Base-by-base conservation (phyloP, 306 rosid genomes). In the Acacia melanoxylon region DNA sequence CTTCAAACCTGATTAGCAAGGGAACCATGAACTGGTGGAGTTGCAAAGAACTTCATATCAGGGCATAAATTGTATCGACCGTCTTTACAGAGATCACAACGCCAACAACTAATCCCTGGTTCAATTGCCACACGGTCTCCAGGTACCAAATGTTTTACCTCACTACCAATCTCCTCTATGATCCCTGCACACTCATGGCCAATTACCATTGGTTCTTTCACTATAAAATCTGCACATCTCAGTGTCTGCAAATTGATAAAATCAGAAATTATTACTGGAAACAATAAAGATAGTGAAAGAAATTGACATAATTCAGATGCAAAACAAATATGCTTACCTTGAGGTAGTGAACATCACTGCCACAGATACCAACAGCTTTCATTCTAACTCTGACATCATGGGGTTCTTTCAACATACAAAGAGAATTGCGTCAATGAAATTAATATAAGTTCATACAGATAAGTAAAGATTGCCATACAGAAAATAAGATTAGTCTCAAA, bases 331-430 rank as follows among this genome's bases (percentile, higher is more conserved):
- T 70, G 66, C 49, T 2, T 74, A 94, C 98, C 97, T 86, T 94
- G 87, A 94, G 89, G 84, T 88, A 89, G 85, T 94, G 97, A 86
- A 94, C 98, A 90, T 94, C 98, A 75, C 98, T 94, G 51, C 97
- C 98, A 78, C 98, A 94, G 51, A 94, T 94, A 51, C 98, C 98
- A 89, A 94, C 97, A 90, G 98, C 98, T 72, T 94, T 94, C 92
- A 92, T 85, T 83, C 85, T 86, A 49, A 92, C 82, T 84, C 87
- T 89, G 73, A 86, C 98, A 91, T 94, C 98, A 83, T 84, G 85
- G 80, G 93, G 89, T 68, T 97, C 98, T 94, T 85, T 76, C 61
- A 35, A 78, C 16, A 75, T n/a, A 10, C 49, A 85, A 31, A 77
- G 71, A 82, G 52, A 78, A 77, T 40, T 20, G 17, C 69, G 72